Conservation (phyloP, 208 protist genomes). For the Leptomonas seymouri region DNA sequence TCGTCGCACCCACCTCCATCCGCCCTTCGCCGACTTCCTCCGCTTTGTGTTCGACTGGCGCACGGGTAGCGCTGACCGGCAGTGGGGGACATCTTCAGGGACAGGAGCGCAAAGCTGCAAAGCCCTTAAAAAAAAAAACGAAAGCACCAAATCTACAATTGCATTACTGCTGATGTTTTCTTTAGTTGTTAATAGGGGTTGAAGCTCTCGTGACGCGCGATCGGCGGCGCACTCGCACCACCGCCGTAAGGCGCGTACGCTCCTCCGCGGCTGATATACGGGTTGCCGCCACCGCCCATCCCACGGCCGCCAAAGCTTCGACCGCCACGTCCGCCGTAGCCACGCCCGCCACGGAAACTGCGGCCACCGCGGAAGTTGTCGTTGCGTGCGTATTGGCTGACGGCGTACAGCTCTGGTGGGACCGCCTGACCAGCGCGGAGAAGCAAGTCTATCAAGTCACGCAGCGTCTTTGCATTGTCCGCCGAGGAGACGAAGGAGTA, state of each 20-base stretch:
- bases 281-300: constrained; percentile 6
- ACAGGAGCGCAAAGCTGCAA: not conserved
- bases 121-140: not conserved
- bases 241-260: constrained; percentile 12
- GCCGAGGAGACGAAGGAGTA: constrained; percentile 83
- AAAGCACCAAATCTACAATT: not conserved
- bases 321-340: constrained; percentile 22
- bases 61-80: no score
- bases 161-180: not conserved
- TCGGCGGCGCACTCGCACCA: constrained; percentile 13
- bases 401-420: constrained; percentile 62
- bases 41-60: no score
- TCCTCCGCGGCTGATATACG: constrained; percentile 17
- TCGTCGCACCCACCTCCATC: no score
- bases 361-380: constrained; percentile 33
- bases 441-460: constrained; percentile 77
- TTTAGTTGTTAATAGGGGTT: constrained; percentile 35
- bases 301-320: constrained; percentile 28
- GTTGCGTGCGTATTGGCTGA: constrained; percentile 44
- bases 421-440: constrained; percentile 68
- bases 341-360: constrained; percentile 20
- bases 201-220: constrained; percentile 38
- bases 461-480: constrained; percentile 78
- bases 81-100: not conserved
- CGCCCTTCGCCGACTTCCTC: no score